Evolutionary conservation across 148 eudicot genomes (phyloP), one percentile per base, ranked within the genome.

Genomic region (Nyssa sinensis): DNA sequence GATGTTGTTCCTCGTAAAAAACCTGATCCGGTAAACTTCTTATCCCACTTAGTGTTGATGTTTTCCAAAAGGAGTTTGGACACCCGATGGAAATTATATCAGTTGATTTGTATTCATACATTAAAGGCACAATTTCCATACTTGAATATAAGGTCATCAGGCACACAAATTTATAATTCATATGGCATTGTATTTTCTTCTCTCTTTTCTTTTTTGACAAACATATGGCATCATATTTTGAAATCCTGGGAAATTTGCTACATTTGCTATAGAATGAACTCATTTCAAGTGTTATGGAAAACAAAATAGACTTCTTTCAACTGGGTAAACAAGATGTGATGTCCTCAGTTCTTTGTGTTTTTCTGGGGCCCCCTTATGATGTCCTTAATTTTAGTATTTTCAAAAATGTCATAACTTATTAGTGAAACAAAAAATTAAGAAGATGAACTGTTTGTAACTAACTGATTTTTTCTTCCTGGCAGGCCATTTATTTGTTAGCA

Each of bases 1-100:
- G 99, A 95, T 74, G 97, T 95, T 35, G 99, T 95, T 80, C 99
- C 98, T 63, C 86, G 88, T 67, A 95, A 95, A 86, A 95, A 95
- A 85, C 99, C 98, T 41, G 99, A 95, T 80, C 99, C 97, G 1
- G 99, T 95, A 90, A 81, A 51, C 63, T 65, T 73, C 53, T 51
- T 2, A 70, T 14, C 47, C 53, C 8, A 3, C 64, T 0, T 67
- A 16, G 61, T 64, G 5, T 28, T 64, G 14, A 13, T 28, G 27
- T 19, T 37, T 31, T 29, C n/a, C 24, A 0, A 35, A 19, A 12
- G 5, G 39, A 31, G 28, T 55, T 55, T 70, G 44, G 44, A 70
- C 16, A 31, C n/a, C 21, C 10, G 19, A 51, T 31, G 41, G 41
- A 21, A 53, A 41, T 31, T 51, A 53, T 17, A 2, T 51, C 13